Conservation (phyloP, 2,329 filamentous ascomycete genomes). For the Lecanosticta acicola region DNA sequence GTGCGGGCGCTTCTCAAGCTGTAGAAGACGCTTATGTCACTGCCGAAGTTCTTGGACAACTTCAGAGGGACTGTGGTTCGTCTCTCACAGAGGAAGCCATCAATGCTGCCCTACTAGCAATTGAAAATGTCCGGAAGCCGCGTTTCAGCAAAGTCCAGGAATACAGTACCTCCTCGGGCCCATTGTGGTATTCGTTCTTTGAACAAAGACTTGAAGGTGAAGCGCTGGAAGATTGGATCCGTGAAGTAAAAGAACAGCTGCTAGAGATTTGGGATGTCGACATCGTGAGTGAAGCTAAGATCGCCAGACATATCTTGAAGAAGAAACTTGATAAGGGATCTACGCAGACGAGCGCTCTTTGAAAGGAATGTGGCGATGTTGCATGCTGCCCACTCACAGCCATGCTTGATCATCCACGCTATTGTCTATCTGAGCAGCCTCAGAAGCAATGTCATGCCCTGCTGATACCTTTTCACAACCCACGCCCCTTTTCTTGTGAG, state of each 20-base stretch:
- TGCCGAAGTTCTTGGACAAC: constrained; percentile 16
- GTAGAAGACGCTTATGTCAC: constrained; percentile 51
- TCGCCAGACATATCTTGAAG: constrained; percentile 13
- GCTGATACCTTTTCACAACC: too few species aligned
- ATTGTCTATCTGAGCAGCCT: too few species aligned
- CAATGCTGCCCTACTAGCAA: constrained; percentile 19
- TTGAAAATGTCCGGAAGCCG: constrained; percentile 17
- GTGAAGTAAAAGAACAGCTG: constrained; percentile 15
- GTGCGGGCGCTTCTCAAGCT: constrained; percentile 52
- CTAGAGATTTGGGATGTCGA: constrained; percentile 25
- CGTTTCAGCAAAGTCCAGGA: constrained; percentile 16
- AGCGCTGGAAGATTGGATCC: constrained; percentile 17
- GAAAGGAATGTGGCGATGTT: too few species aligned
- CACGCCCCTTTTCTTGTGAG: too few species aligned
- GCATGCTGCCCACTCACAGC: too few species aligned
- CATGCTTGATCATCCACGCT: too few species aligned
- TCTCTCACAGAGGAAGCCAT: not conserved
- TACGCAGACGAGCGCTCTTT: too few species aligned
- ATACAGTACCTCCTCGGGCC: constrained; percentile 16
- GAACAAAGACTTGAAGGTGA: constrained; percentile 14
- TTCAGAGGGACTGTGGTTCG: not conserved
- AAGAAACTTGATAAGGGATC: too few species aligned
- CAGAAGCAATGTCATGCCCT: too few species aligned
- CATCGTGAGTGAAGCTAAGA: constrained; percentile 19
- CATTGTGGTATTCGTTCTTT: constrained; percentile 15